Evolutionary conservation across 129 eudicot genomes (phyloP).

Genomic region (Flaveria bidentis): DNA sequence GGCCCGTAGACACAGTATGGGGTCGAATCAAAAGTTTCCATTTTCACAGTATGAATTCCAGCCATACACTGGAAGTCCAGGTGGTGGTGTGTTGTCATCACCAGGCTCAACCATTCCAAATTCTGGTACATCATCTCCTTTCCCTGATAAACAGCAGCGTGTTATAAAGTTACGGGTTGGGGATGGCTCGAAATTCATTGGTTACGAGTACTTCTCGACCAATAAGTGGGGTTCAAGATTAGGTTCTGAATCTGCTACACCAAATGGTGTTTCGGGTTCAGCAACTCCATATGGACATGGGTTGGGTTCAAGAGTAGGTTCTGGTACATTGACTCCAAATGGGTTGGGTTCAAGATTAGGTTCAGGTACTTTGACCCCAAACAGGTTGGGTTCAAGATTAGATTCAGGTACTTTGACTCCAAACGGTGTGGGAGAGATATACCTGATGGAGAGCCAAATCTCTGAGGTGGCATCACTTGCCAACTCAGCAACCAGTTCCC

Average conservation of each 20-base stretch:
- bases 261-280: slow-evolving; percentile 74
- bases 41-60: slow-evolving; percentile 69
- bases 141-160: slow-evolving; percentile 53
- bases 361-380: slow-evolving; percentile 79
- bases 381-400: slow-evolving; percentile 52
- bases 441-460: slow-evolving; percentile 51
- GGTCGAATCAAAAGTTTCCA: slow-evolving; percentile 48
- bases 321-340: slow-evolving; percentile 78
- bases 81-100: slow-evolving; percentile 57
- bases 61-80: slow-evolving; percentile 68
- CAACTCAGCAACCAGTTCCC: slow-evolving; percentile 57
- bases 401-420: slow-evolving; percentile 85
- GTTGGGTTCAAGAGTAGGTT: slow-evolving; percentile 62
- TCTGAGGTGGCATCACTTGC: slow-evolving; percentile 80
- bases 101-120: slow-evolving; percentile 67
- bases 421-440: slow-evolving; percentile 51
- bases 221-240: slow-evolving; percentile 80
- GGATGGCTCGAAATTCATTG: slow-evolving; percentile 53
- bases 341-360: slow-evolving; percentile 59
- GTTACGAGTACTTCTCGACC: slow-evolving; percentile 60
- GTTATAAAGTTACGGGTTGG: slow-evolving; percentile 55
- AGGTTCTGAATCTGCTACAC: slow-evolving; percentile 75
- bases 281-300: slow-evolving; percentile 50
- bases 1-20: slow-evolving; percentile 56
- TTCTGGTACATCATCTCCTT: slow-evolving; percentile 93